These are phyloP conservation scores for Mycena crocata DNA, from an alignment of 768 basidiomycete species.

Conservation along the genomic window DNA sequence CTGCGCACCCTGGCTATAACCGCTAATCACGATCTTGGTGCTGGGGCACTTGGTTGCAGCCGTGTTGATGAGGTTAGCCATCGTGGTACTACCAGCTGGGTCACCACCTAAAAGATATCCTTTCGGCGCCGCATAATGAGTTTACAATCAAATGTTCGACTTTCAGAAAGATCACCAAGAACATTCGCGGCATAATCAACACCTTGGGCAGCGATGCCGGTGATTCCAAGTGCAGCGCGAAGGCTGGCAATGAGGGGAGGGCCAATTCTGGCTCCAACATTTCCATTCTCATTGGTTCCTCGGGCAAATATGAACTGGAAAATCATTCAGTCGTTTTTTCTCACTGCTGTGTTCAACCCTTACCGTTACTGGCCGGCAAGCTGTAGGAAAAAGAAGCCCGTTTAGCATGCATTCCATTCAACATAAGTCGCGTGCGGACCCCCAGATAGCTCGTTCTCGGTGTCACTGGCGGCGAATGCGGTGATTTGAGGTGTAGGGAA, in stretches of 20 bases:
- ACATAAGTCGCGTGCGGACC: background rate
- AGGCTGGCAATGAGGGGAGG: conserved; percentile 9
- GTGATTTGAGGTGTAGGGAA: background rate
- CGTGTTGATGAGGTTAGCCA: conserved; percentile 8
- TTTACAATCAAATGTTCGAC: background rate
- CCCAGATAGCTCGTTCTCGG: conserved; percentile 5
- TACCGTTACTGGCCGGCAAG: conserved; percentile 3
- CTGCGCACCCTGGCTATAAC: conserved; percentile 21
- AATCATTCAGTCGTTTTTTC: background rate
- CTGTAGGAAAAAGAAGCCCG: background rate
- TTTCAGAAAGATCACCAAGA: background rate
- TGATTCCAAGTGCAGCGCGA: conserved; percentile 2
- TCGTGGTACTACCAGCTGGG: background rate
- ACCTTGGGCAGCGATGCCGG: conserved; percentile 7
- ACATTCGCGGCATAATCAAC: conserved; percentile 2
- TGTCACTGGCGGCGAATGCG: background rate
- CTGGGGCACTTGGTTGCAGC: conserved; percentile 10
- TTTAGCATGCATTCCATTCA: background rate
- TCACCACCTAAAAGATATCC: conserved; percentile 10
- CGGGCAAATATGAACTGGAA: conserved; percentile 13
- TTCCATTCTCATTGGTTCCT: conserved; percentile 6
- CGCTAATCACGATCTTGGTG: conserved; percentile 13
- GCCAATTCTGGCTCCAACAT: conserved; percentile 1
- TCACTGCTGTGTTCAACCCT: background rate
- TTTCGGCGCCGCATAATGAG: background rate